Evolutionary conservation across 495 filamentous ascomycete species (phyloP), one percentile per base, ranked within the genome.

Genomic region (Daldinia grandis): DNA sequence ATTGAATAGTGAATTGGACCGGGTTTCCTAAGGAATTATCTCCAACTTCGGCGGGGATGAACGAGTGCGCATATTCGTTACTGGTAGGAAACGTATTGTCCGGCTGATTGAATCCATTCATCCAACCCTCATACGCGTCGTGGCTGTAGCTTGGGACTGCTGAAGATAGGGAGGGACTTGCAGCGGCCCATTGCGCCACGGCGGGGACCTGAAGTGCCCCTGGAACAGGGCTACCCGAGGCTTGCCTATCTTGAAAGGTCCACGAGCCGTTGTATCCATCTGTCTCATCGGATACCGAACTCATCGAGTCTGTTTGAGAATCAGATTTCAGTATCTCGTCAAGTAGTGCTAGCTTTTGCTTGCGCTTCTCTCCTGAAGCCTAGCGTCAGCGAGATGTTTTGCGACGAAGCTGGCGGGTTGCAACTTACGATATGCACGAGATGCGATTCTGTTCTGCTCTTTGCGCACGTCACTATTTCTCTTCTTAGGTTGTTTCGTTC

Each of bases 391-490:
- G 53, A 53, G 6, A 38, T 19, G 19, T 25, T 57, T 37, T 24
- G 21, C 35, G n/a, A 59, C 47, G 28, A 17, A 21, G 15, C 15
- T 35, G 58, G 17, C n/a, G 40, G 17, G 30, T 28, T n/a, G n/a
- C n/a, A 62, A 71, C 76, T 54, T 65, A 78, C 76, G 68, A 72
- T 78, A 78, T 19, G 75, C 73, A 54, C 76, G 74, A 51, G 76
- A 78, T 15, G 76, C 76, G 44, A 77, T 75, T 59, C 76, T 68
- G 25, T 78, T 78, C 54, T 78, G 76, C 51, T 78, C 76, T 54
- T 77, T 78, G 9, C 76, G 70, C 12, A 76, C 65, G 27, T 77
- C 73, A 42, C 68, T 78, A 55, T 77, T 78, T 50, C 69, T 65
- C 37, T 73, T 71, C 53, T 76, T 77, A 35, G 70, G 68, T 5